A percentile compares a stretch with the other conserved stretches of the same genome.
Conservation (phyloP, 352 stramenopile species). For the Phytopythium vexans region DNA sequence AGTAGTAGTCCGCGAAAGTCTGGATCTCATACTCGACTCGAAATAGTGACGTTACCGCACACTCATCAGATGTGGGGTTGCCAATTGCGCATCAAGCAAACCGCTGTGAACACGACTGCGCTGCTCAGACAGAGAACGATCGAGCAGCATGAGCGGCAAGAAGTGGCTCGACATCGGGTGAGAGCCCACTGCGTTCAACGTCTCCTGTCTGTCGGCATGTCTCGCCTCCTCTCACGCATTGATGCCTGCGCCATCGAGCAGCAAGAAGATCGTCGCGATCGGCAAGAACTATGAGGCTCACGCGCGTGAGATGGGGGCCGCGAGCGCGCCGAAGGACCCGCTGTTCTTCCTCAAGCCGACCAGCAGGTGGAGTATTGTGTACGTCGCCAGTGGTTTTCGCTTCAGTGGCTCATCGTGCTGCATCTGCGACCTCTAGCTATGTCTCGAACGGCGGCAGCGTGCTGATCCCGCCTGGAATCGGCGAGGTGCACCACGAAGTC, state of each 20-base stretch:
- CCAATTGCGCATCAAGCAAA: no score
- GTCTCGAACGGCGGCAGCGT: slow-evolving; percentile 55
- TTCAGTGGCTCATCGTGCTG: not conserved
- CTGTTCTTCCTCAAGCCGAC: slow-evolving; percentile 85
- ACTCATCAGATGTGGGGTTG: no score
- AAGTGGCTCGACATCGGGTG: slow-evolving; percentile 56
- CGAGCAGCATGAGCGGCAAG: slow-evolving; percentile 31
- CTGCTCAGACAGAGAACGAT: not conserved
- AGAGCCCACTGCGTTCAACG: not conserved
- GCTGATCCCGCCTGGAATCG: slow-evolving; percentile 61
- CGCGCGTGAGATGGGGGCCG: slow-evolving; percentile 71
- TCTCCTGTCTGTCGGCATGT: not conserved
- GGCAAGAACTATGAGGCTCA: slow-evolving; percentile 87
- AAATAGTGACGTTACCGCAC: no score
- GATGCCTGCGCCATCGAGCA: slow-evolving; percentile 7
- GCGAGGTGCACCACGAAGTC: slow-evolving; percentile 82
- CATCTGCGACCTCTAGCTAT: slow-evolving; percentile 31
- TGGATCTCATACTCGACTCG: no score
- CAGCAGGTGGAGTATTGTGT: slow-evolving; percentile 25
- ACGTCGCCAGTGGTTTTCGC: not conserved
- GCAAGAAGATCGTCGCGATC: slow-evolving; percentile 83
- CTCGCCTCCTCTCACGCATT: not conserved
- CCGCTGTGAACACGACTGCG: not conserved
- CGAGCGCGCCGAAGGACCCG: slow-evolving; percentile 59
- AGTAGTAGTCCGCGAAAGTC: no score